Conservation (phyloP, 2,329 filamentous ascomycete species). For the Eurotiales sp. region DNA sequence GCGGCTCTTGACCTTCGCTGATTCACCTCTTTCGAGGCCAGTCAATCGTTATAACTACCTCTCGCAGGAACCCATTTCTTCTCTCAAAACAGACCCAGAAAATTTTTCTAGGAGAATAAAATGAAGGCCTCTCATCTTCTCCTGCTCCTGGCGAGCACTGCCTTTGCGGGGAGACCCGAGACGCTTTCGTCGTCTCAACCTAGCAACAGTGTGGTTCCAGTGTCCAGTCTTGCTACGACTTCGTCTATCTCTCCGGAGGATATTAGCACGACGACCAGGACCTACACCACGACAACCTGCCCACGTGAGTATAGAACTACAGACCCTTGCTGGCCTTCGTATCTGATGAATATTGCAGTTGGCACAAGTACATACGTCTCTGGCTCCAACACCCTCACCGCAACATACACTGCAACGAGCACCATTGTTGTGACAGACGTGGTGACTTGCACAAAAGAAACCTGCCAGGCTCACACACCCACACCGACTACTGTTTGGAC, state of each 20-base stretch:
- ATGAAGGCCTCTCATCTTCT: slow-evolving; percentile 12
- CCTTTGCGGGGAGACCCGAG: slow-evolving; percentile 2
- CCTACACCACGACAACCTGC: slow-evolving; percentile 16
- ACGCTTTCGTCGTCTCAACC: not conserved
- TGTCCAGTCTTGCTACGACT: not conserved
- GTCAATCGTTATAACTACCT: slow-evolving; percentile 14
- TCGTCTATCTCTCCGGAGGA: not conserved
- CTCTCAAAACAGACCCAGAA: not conserved
- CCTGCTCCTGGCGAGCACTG: slow-evolving; percentile 15
- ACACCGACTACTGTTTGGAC: slow-evolving; percentile 1
- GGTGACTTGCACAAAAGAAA: slow-evolving; percentile 14
- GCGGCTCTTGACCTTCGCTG: slow-evolving; percentile 5
- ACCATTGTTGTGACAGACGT: slow-evolving; percentile 9
- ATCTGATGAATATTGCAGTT: not conserved
- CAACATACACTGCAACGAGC: slow-evolving; percentile 11
- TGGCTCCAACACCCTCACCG: slow-evolving; percentile 11
- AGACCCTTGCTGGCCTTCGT: not conserved
- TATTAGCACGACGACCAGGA: slow-evolving; percentile 9
- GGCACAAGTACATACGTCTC: slow-evolving; percentile 12
- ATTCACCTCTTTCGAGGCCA: slow-evolving; percentile 5
- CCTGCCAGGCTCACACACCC: slow-evolving; percentile 8
- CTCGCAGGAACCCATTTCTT: not conserved
- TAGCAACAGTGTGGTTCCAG: not conserved
- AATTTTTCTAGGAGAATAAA: not conserved
- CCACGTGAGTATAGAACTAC: slow-evolving; percentile 7